Evolutionary conservation across 768 basidiomycete genomes (phyloP), one percentile per base, ranked within the genome.

Genomic region (Crucibulum laeve): DNA sequence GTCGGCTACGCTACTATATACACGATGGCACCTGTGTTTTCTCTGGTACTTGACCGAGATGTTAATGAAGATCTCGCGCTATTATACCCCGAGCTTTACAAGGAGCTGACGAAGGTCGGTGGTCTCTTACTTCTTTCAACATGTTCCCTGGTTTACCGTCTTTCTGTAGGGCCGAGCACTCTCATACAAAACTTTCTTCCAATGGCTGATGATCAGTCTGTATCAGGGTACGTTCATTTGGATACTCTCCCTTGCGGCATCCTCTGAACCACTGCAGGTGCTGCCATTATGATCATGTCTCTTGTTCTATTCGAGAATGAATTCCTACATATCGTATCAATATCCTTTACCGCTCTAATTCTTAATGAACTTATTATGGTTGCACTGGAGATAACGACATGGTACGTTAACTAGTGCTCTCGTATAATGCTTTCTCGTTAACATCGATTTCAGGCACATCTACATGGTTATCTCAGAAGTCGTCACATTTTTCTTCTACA

Each of bases 361-460:
- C 70, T 98, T 22, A 99, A 99, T 59, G 96, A 98, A 60, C 80
- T 99, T 40, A 92, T 98, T 65, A 99, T 98, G 96, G 96, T 98
- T 36, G 93, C 94, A 2, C 64, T 98, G 53, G 94, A 98, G 65
- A 93, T 98, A 46, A 98, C 94, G 3, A 97, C 91, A 49, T 99
- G 95, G 95, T 91, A 54, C 43, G 70, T 53, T 21, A 35, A 36
- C 40, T 6, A 26, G 21, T 6, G 14, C n/a, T 28, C 30, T 51
- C 38, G 10, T 15, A 22, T 10, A 25, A 28, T 14, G 25, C 2
- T 10, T 36, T 18, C 21, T 48, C 23, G 26, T 34, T 25, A 18
- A 41, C 21, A 13, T 28, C 49, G 5, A 17, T 17, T 7, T 5
- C 45, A 93, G 91, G 92, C 96, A 99, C 65, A 56, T 82, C 3